Conservation (phyloP, 2,329 filamentous ascomycete genomes). For the Meredithiella fracta region DNA sequence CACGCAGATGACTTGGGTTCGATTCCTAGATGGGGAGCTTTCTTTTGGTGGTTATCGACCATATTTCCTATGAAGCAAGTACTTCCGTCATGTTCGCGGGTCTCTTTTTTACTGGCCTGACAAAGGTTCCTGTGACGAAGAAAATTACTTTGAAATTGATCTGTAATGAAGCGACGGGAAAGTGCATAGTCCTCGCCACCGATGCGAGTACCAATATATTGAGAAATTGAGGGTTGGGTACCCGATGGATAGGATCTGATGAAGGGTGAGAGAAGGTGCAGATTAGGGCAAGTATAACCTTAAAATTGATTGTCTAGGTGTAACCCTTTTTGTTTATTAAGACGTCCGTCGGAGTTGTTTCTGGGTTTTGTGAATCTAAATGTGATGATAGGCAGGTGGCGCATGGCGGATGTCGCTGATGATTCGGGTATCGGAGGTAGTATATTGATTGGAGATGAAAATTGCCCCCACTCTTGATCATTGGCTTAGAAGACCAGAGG, state of each 20-base stretch:
- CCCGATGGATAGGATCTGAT: too few species aligned
- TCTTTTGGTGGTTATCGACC: neutral
- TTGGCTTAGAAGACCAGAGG: too few species aligned
- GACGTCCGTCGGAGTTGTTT: neutral
- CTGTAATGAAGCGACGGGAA: too few species aligned
- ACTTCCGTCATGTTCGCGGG: too few species aligned
- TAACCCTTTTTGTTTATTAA: neutral
- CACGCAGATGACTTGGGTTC: conserved; percentile 2
- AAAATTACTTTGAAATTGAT: too few species aligned
- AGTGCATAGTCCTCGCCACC: too few species aligned
- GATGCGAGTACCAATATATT: too few species aligned
- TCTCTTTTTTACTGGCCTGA: neutral
- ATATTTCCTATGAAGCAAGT: neutral
- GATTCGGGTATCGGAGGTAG: neutral
- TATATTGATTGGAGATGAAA: neutral
- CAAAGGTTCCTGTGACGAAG: neutral
- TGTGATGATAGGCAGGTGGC: neutral
- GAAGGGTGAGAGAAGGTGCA: too few species aligned
- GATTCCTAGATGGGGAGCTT: conserved; percentile 2
- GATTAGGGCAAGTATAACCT: too few species aligned
- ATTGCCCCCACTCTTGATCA: too few species aligned
- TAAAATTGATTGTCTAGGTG: too few species aligned
- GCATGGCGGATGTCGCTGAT: neutral
- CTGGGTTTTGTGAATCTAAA: neutral
- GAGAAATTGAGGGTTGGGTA: too few species aligned